These are phyloP conservation scores for Aspergillus caelatus DNA, from an alignment of 2,329 filamentous ascomycete genomes.

Conservation along the genomic window DNA sequence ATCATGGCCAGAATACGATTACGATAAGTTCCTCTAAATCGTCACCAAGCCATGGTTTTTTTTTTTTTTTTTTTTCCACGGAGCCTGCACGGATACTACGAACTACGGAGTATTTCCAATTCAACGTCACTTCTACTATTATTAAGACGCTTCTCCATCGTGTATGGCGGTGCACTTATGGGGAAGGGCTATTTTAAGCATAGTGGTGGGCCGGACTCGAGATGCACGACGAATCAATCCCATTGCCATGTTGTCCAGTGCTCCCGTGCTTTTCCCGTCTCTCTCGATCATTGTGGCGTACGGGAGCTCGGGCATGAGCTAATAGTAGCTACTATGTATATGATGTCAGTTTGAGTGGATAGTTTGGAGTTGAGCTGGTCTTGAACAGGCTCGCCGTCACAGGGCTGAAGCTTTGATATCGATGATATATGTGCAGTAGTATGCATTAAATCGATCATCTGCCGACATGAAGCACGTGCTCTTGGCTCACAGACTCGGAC, in stretches of 20 bases:
- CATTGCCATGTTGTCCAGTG: background rate
- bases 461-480: constrained; percentile 2
- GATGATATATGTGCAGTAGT: background rate
- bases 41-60: too few species aligned
- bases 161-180: constrained; percentile 14
- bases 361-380: background rate
- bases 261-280: background rate
- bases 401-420: constrained; percentile 14
- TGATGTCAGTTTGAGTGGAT: constrained; percentile 10
- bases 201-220: constrained; percentile 9
- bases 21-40: background rate
- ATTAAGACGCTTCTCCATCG: background rate
- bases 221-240: background rate
- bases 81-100: background rate
- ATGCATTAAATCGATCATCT: background rate
- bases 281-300: background rate
- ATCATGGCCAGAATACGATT: background rate
- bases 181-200: constrained; percentile 14
- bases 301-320: background rate
- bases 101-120: background rate
- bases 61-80: background rate
- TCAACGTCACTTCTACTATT: background rate
- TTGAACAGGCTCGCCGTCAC: background rate
- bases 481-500: background rate
- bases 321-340: background rate